Percentiles rank a stretch among this genome's conserved stretches.
Evolutionary conservation across 805 yeast species (phyloP).

Genomic region (Starmerella powellii): DNA sequence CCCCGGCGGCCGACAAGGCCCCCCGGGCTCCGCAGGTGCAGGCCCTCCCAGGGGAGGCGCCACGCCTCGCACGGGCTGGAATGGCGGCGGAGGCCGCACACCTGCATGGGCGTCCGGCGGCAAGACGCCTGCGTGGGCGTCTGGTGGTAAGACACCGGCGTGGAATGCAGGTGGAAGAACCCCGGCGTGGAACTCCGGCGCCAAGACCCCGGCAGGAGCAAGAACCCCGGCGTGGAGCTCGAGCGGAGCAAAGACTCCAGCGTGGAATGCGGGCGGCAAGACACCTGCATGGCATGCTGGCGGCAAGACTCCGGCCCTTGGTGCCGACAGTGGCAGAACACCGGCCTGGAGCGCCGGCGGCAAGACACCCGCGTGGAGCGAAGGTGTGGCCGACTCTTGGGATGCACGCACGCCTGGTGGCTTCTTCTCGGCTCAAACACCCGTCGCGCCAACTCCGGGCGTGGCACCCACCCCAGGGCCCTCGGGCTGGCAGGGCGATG

Average conservation of each 20-base stretch:
- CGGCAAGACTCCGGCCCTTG: constrained; percentile 29
- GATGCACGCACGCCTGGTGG: constrained; percentile 17
- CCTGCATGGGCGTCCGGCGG: constrained; percentile 33
- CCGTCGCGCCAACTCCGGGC: constrained; percentile 26
- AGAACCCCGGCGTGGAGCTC: constrained; percentile 33
- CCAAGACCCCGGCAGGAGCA: constrained; percentile 7
- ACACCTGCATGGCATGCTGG: constrained; percentile 36
- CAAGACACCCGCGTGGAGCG: constrained; percentile 26
- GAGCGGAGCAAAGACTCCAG: constrained; percentile 16
- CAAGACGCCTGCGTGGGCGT: constrained; percentile 33
- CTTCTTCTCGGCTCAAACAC: constrained; percentile 25
- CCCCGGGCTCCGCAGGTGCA: constrained; percentile 10
- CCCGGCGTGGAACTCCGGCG: constrained; percentile 35
- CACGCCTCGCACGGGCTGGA: constrained; percentile 23
- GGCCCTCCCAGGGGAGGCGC: constrained; percentile 12
- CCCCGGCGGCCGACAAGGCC: constrained; percentile 21
- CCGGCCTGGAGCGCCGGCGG: constrained; percentile 33
- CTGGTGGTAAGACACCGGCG: constrained; percentile 17
- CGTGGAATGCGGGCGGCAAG: constrained; percentile 28
- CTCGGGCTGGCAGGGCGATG: constrained; percentile 26
- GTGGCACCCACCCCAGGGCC: constrained; percentile 27
- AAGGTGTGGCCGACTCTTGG: constrained; percentile 4
- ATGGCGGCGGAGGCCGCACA: constrained; percentile 26
- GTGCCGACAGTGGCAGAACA: constrained; percentile 27
- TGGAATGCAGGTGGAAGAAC: constrained; percentile 31